Evolutionary conservation across 495 filamentous ascomycete genomes (phyloP), one percentile per base, ranked within the genome.

Genomic region (Tuber umbilicatum): DNA sequence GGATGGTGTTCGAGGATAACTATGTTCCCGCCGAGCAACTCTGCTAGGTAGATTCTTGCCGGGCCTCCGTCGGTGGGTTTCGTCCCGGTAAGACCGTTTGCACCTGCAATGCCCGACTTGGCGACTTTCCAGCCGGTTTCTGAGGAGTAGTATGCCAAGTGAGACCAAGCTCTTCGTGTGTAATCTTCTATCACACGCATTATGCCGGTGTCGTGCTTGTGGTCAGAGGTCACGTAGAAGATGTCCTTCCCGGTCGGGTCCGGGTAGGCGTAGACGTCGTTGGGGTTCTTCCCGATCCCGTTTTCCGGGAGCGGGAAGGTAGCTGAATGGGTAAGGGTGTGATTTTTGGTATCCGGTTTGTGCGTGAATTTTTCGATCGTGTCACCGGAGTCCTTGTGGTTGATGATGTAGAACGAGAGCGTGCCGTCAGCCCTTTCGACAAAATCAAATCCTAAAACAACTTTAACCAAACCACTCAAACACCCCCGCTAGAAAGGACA

Each of bases 321-420:
- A 5, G 38, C 21, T 1, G 74, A 38, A 39, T 76, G 75, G 5
- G 69, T 55, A 2, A 77, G 27, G 37, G 37, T 55, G 21, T 69
- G 5, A 4, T 35, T 64, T 64, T 35, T 23, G 6, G 74, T 55
- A 5, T 39, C 40, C 6, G 81, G 80, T 27, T 74, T 38, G 72
- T 82, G 78, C 39, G 60, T 55, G 73, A 82, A 82, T 45, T 82
- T 82, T 21, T 82, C 81, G 21, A 82, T 69, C 1, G 76, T 70
- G 17, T 37, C 64, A 2, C 73, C 75, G 42, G 73, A 35, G 69
- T 55, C 67, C 1, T 70, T 69, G 73, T 80, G 81, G 77, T 82
- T 82, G 72, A 82, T 73, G 43, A 75, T 60, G 68, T 82, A 82
- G 9, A 82, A 43, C 5, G 68, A 43, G 2, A 82, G 38, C 2